Conservation (phyloP, 768 basidiomycete genomes). For the Naematelia encephala region DNA sequence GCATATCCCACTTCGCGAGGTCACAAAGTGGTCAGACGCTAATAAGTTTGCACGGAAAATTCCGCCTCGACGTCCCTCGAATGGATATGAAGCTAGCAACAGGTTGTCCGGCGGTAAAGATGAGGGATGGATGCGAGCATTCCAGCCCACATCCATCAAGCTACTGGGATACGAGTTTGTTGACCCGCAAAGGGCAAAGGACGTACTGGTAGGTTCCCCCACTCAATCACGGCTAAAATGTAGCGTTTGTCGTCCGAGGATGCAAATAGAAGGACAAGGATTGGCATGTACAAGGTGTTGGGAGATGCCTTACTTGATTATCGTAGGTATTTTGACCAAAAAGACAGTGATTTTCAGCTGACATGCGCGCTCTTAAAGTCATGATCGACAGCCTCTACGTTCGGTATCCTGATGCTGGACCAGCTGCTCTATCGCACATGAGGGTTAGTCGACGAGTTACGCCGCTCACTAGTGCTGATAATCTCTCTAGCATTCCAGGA, state of each 20-base stretch:
- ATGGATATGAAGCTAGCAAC: no score
- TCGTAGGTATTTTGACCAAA: conserved; percentile 17
- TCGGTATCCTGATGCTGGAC: conserved; percentile 14
- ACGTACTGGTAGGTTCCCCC: conserved; percentile 19
- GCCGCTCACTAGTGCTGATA: background rate
- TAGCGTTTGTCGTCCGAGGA: background rate
- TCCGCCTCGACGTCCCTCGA: background rate
- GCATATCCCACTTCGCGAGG: conserved; percentile 5
- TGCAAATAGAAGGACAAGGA: background rate
- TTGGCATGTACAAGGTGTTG: conserved; percentile 20
- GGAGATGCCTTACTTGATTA: conserved; percentile 37
- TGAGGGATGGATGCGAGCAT: conserved; percentile 19
- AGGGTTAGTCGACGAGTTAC: conserved; percentile 13
- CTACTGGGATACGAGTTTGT: conserved; percentile 29
- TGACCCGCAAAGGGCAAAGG: conserved; percentile 16
- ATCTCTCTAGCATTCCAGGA: conserved; percentile 11
- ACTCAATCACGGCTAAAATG: background rate
- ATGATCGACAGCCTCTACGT: conserved; percentile 28
- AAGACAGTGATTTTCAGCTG: conserved; percentile 3
- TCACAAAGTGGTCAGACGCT: conserved; percentile 8
- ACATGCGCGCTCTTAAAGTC: conserved; percentile 18
- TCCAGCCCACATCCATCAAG: conserved; percentile 6
- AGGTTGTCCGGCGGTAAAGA: background rate
- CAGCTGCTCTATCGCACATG: conserved; percentile 27
- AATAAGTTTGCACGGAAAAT: background rate